Conservation (phyloP, 805 yeast species). For the Pichia insulana region DNA sequence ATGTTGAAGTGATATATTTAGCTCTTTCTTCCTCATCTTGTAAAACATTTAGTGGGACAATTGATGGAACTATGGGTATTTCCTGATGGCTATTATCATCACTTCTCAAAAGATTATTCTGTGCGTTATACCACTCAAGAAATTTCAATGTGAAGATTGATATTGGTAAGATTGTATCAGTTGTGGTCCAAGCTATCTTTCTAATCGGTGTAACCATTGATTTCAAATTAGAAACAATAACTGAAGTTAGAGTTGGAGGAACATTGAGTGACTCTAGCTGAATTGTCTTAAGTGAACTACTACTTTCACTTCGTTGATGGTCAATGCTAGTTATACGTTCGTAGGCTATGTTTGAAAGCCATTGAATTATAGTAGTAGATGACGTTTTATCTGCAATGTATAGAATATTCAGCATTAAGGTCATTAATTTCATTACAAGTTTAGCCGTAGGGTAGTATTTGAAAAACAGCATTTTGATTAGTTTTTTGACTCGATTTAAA, state of each 20-base stretch:
- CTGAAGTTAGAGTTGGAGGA: slow-evolving; percentile 5
- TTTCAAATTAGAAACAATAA: neutral
- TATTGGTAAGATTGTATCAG: slow-evolving; percentile 56
- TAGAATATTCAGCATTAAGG: slow-evolving; percentile 50
- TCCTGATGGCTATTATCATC: slow-evolving; percentile 29
- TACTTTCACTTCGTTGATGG: slow-evolving; percentile 32
- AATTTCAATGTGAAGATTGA: slow-evolving; percentile 77
- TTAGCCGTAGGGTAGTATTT: slow-evolving; percentile 54
- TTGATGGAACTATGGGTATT: slow-evolving; percentile 5
- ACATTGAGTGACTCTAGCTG: neutral
- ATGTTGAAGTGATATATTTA: slow-evolving; percentile 22
- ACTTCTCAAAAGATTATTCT: slow-evolving; percentile 52
- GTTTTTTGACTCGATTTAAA: neutral
- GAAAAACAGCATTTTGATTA: slow-evolving; percentile 33
- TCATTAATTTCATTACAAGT: slow-evolving; percentile 36
- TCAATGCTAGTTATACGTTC: slow-evolving; percentile 51
- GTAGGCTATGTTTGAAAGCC: slow-evolving; percentile 52
- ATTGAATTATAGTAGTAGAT: slow-evolving; percentile 55
- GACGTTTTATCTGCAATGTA: slow-evolving; percentile 61
- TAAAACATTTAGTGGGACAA: slow-evolving; percentile 3
- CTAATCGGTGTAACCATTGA: slow-evolving; percentile 17
- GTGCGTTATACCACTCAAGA: slow-evolving; percentile 87
- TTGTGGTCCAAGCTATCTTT: slow-evolving; percentile 19
- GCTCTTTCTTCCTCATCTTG: slow-evolving; percentile 10
- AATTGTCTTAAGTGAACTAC: neutral